These are phyloP conservation scores for Chrysosporium queenslandicum DNA, from an alignment of 2,329 filamentous ascomycete species.

Conservation along the genomic window DNA sequence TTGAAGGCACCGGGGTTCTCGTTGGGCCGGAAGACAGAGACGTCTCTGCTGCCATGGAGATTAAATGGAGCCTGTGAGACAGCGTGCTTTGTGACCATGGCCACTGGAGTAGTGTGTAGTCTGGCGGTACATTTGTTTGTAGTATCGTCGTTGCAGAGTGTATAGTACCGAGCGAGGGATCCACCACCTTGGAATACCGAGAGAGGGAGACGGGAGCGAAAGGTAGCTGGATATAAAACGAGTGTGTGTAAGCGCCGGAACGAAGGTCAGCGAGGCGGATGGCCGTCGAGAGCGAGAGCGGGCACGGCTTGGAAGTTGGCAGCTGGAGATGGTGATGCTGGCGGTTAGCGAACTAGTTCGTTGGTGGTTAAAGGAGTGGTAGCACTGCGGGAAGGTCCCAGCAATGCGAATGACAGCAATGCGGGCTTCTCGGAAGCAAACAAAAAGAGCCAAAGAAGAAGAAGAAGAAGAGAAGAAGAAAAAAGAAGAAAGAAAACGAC, in stretches of 20 bases:
- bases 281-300: not conserved
- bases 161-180: not conserved
- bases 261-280: not conserved
- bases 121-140: constrained; percentile 11
- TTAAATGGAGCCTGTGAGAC: constrained; percentile 1
- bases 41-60: not conserved
- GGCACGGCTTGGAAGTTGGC: not conserved
- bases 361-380: constrained; percentile 11
- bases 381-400: constrained; percentile 12
- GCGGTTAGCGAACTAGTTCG: not conserved
- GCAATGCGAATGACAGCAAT: no score
- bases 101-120: not conserved
- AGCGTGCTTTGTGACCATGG: constrained; percentile 10
- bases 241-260: not conserved
- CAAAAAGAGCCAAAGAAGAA: constrained; percentile 24
- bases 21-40: not conserved
- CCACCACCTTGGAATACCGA: no score
- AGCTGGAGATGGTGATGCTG: no score
- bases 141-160: not conserved
- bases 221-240: no score
- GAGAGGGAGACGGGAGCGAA: not conserved
- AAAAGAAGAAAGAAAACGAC: no score
- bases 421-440: constrained; percentile 24
- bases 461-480: no score
- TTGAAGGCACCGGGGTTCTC: not conserved